These are phyloP conservation scores for Termitomyces titanicus DNA, from an alignment of 768 basidiomycete species.

Conservation along the genomic window DNA sequence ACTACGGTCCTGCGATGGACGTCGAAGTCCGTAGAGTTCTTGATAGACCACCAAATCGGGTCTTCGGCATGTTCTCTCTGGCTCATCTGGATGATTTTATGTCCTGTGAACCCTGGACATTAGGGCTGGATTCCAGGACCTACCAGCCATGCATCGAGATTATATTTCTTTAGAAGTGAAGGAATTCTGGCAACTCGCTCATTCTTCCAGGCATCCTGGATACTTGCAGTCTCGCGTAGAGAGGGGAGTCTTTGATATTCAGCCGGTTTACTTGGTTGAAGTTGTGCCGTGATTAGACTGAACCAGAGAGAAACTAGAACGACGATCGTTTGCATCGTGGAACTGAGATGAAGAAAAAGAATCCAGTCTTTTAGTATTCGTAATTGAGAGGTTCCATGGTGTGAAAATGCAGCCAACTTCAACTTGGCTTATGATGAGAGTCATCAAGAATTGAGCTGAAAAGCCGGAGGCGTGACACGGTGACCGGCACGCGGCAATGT, in stretches of 20 bases:
- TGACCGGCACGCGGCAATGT: neutral
- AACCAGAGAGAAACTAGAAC: neutral
- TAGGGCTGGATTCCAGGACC: neutral
- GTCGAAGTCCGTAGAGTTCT: conserved; percentile 45
- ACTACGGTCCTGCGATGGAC: conserved; percentile 45
- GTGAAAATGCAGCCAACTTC: neutral
- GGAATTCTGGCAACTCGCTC: conserved; percentile 41
- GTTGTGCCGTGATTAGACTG: conserved; percentile 11
- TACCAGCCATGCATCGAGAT: conserved; percentile 37
- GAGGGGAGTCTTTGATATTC: conserved; percentile 33
- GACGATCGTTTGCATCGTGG: neutral
- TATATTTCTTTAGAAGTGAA: conserved; percentile 36
- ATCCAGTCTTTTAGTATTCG: neutral
- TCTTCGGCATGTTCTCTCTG: conserved; percentile 54
- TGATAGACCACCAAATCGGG: conserved; percentile 48
- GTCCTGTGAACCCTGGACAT: conserved; percentile 15
- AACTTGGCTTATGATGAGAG: neutral
- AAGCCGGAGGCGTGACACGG: neutral
- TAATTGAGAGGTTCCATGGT: neutral
- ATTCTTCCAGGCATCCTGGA: conserved; percentile 37
- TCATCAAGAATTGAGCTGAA: no score
- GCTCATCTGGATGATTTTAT: conserved; percentile 28
- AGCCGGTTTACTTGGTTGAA: conserved; percentile 28
- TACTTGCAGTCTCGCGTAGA: conserved; percentile 35
- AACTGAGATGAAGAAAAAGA: neutral